Evolutionary conservation across 768 basidiomycete genomes (phyloP).

Genomic region (Jaapia argillacea): DNA sequence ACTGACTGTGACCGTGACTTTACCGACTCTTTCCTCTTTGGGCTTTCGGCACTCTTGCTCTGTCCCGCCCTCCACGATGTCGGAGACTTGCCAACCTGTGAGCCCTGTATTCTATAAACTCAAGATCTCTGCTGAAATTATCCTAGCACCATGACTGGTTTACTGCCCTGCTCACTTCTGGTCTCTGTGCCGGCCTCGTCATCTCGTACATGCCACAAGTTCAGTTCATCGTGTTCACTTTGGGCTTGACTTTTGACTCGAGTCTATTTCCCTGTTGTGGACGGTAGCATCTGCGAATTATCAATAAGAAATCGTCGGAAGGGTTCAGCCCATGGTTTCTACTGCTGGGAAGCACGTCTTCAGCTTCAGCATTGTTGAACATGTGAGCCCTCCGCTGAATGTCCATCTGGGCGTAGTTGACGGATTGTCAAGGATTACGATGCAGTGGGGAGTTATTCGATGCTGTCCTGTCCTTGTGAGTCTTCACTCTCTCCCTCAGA

Average conservation of each 20-base stretch:
- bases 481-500: slow-evolving; percentile 4
- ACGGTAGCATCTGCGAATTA: slow-evolving; percentile 74
- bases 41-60: background rate
- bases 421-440: slow-evolving; percentile 47
- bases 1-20: background rate
- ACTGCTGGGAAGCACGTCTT: slow-evolving; percentile 78
- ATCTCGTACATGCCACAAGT: slow-evolving; percentile 84
- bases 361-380: slow-evolving; percentile 77
- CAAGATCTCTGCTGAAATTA: background rate
- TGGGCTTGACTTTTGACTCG: too few relatives aligned
- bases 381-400: slow-evolving; percentile 41
- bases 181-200: slow-evolving; percentile 63
- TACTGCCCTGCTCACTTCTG: slow-evolving; percentile 49
- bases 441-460: slow-evolving; percentile 74
- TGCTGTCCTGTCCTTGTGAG: slow-evolving; percentile 77
- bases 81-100: background rate
- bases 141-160: slow-evolving; percentile 64
- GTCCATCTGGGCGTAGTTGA: slow-evolving; percentile 4
- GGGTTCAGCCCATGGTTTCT: slow-evolving; percentile 92
- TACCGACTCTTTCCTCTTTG: background rate
- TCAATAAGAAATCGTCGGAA: slow-evolving; percentile 65
- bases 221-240: too few relatives aligned
- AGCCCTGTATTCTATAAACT: background rate
- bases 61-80: background rate
- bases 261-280: too few relatives aligned